Evolutionary conservation across 1,284 basidiomycete genomes (phyloP).

Genomic region (Ganoderma lucidum): DNA sequence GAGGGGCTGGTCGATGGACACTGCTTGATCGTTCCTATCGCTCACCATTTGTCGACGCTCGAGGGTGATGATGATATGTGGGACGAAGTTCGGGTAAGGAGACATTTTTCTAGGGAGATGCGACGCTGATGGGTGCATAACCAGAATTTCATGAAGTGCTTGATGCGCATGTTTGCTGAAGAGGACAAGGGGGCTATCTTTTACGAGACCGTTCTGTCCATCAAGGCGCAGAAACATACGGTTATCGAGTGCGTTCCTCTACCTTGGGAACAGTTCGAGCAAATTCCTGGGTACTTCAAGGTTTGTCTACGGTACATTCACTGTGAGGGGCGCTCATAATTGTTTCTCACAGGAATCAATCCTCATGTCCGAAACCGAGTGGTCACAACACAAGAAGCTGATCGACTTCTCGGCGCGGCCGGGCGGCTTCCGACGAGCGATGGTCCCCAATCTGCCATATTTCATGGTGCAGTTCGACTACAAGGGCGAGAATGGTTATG

Average conservation of each 20-base stretch:
- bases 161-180: conserved; percentile 94
- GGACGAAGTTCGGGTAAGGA: conserved; percentile 90
- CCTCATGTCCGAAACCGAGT: conserved; percentile 90
- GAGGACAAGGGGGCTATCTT: conserved; percentile 92
- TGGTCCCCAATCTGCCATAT: conserved; percentile 97
- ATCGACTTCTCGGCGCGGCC: conserved; percentile 92
- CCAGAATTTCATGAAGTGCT: conserved; percentile 99
- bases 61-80: conserved; percentile 98
- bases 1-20: conserved; percentile 92
- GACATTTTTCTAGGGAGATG: conserved; percentile 11
- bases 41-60: conserved; percentile 90
- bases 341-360: conserved; percentile 80
- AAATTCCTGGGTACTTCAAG: conserved; percentile 94
- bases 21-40: conserved; percentile 94
- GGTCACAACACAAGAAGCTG: conserved; percentile 96
- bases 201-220: conserved; percentile 89
- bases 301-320: conserved; percentile 45
- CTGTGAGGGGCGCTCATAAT: not conserved
- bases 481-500: conserved; percentile 96
- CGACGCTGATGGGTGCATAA: conserved; percentile 8
- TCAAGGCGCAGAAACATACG: conserved; percentile 91
- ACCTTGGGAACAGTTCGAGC: conserved; percentile 84
- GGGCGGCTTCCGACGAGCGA: conserved; percentile 89
- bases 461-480: conserved; percentile 99
- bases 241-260: conserved; percentile 94